Percentiles rank a stretch among this genome's conserved stretches.
Conservation (phyloP, 495 filamentous ascomycete genomes). For the Neurospora sp. region DNA sequence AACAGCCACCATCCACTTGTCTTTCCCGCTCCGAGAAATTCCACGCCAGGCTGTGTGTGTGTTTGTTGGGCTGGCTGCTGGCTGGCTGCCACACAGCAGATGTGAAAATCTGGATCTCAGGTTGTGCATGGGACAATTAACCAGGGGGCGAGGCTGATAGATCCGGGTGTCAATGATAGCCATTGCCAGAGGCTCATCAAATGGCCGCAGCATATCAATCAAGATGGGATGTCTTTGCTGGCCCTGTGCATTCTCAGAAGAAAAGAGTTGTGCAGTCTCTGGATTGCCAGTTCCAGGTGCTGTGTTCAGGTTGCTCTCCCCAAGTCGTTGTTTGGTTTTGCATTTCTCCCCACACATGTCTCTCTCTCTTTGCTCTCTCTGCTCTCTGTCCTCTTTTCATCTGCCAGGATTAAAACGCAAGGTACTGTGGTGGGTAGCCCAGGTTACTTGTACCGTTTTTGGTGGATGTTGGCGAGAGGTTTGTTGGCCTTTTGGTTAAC, state of each 20-base stretch:
- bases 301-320: background rate
- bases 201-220: conserved; percentile 7
- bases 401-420: conserved; percentile 10
- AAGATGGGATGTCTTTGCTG: conserved; percentile 2
- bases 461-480: conserved; percentile 5
- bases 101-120: conserved; percentile 7
- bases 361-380: conserved; percentile 6
- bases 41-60: background rate
- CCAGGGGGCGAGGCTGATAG: conserved; percentile 9
- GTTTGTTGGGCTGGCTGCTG: background rate
- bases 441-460: conserved; percentile 15
- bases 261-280: background rate
- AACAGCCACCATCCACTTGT: background rate
- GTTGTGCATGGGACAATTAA: conserved; percentile 16
- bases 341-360: conserved; percentile 5
- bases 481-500: conserved; percentile 3
- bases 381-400: conserved; percentile 1
- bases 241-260: background rate
- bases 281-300: background rate
- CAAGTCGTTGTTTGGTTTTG: background rate
- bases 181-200: conserved; percentile 14
- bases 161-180: conserved; percentile 13
- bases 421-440: background rate
- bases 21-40: background rate
- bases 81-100: background rate